These are phyloP conservation scores for Graphiopsis chlorocephala DNA, from an alignment of 2,329 filamentous ascomycete species.

Conservation along the genomic window DNA sequence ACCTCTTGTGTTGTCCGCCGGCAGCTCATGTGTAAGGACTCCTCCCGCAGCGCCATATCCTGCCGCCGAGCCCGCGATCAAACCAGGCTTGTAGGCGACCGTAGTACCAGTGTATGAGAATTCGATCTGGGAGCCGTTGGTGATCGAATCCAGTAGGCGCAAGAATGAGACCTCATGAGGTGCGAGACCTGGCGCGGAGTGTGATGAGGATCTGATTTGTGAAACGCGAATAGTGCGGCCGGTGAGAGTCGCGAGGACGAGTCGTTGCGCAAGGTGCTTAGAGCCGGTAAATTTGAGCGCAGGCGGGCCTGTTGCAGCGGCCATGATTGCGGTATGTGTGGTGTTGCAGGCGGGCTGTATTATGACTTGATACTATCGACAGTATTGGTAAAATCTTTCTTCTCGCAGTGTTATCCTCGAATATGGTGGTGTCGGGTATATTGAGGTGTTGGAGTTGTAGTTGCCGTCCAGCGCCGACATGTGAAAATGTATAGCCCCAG, in stretches of 20 bases:
- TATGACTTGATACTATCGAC: not conserved
- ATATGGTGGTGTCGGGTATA: not conserved
- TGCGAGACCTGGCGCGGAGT: slow-evolving; percentile 82
- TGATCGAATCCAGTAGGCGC: slow-evolving; percentile 88
- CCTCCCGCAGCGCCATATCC: slow-evolving; percentile 72
- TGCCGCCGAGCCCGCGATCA: slow-evolving; percentile 81
- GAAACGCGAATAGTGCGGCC: slow-evolving; percentile 88
- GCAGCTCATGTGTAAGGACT: slow-evolving; percentile 77
- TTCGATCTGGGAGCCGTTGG: slow-evolving; percentile 91
- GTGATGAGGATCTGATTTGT: slow-evolving; percentile 83
- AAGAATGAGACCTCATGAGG: slow-evolving; percentile 94
- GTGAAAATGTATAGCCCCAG: not conserved
- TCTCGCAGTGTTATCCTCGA: not conserved
- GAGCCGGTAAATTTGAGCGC: slow-evolving; percentile 69
- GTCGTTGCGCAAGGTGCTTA: slow-evolving; percentile 75
- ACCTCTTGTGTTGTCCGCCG: slow-evolving; percentile 72
- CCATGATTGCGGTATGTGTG: slow-evolving; percentile 22
- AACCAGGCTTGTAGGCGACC: slow-evolving; percentile 83
- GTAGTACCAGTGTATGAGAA: slow-evolving; percentile 96
- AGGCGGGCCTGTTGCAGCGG: slow-evolving; percentile 26
- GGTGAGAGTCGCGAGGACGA: slow-evolving; percentile 87
- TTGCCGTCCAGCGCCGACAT: not conserved
- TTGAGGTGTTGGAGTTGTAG: not conserved
- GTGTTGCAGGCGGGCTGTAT: not conserved
- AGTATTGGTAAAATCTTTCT: not conserved